Base-by-base conservation (phyloP, 2,329 filamentous ascomycete genomes). In the Simplicillium sp. region DNA sequence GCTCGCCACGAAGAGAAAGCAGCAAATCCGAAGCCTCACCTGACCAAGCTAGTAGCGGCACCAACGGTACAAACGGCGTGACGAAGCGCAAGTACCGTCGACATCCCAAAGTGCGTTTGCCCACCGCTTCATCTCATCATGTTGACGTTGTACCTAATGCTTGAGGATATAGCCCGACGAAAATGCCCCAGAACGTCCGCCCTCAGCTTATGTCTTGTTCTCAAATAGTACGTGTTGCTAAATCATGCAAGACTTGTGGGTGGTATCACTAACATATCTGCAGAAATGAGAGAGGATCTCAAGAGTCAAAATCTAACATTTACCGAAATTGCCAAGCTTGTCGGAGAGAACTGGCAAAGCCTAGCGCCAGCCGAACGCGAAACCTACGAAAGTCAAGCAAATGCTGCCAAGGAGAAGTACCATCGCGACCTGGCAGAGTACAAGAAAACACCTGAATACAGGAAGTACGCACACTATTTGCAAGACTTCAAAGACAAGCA, bases 141-240 rank as follows among this genome's bases (percentile, higher is more conserved):
- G 29, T 13, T 18, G 28, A 16, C 14, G 8, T 14, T 42, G 8
- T 31, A 29, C 38, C 39, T 44, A 25, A 46, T 28, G 11, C 33
- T 25, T 9, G 6, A 8, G 32, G 7, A 2, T 41, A 1, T 17
- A 87, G 77, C 71, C 84, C 3, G 86, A 92, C 50, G 82, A 87
- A 44, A 79, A 86, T 62, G 85, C 85, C 1, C 86, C 86, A 2
- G 84, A 89, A 54, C 71, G 85, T 17, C 84, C 86, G 1, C 83
- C 84, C 0, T 90, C 85, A 4, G 86, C 85, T 38, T 90, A 90
- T 61, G 86, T 90, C 11, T 74, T 90, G 13, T 92, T 92, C 54
- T 89, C 86, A 1, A 90, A 90, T 52, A 85, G 82, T 86, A 60
- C n/a, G n/a, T 25, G 20, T 25, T 66, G 81, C 70, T 28, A 7